A percentile compares a stretch with the other conserved stretches of the same genome.
Conservation (phyloP, 257 asterid genomes). For the Nicotiana noctiflora region DNA sequence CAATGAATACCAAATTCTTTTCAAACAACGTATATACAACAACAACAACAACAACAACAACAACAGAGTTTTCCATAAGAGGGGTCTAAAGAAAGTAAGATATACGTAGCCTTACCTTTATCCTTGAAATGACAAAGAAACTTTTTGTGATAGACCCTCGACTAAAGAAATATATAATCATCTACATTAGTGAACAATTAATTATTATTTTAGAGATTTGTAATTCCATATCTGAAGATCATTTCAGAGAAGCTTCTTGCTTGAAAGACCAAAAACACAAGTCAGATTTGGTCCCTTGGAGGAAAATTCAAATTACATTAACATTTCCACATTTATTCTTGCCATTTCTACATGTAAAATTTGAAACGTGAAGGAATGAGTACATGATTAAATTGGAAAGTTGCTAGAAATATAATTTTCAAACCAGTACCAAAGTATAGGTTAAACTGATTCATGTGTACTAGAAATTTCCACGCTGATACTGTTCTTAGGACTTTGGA, state of each 20-base stretch:
- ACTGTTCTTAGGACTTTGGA: neutral
- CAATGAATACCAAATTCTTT: no score
- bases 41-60: no score
- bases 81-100: no score
- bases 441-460: neutral
- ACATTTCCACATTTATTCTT: neutral
- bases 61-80: no score
- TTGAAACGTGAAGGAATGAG: neutral
- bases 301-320: neutral
- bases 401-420: neutral
- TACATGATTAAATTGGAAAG: neutral
- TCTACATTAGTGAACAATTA: no score
- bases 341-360: neutral
- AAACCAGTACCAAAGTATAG: neutral
- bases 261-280: neutral
- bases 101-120: no score
- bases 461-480: no score
- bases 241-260: neutral
- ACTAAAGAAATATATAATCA: no score
- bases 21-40: no score
- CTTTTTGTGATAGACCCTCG: no score
- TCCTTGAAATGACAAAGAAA: no score
- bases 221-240: neutral
- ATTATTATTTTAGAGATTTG: neutral
- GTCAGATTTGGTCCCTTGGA: neutral